Percentiles rank a stretch among this genome's conserved stretches.
phyloP scores from a whole-genome alignment of 805 yeast genomes.

The Saccharomycopsis fibuligera region DNA sequence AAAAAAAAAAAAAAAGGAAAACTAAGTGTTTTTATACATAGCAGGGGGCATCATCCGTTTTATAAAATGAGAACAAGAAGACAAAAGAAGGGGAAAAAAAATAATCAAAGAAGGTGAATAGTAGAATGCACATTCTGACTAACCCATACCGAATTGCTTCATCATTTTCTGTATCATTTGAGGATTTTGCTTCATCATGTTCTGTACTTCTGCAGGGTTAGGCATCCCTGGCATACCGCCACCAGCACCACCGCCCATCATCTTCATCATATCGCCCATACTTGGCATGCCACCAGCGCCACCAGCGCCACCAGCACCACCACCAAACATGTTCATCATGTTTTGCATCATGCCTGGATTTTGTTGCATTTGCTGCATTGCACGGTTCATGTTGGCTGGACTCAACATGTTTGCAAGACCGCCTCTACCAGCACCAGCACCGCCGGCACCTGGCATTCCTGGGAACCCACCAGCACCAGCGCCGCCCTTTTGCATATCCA shows the following conservation, averaged over 20 bases:
- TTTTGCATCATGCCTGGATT: constrained; percentile 73
- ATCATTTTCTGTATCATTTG: constrained; percentile 40
- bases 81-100: background rate
- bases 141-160: constrained; percentile 38
- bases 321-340: constrained; percentile 70
- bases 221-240: constrained; percentile 40
- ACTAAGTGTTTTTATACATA: no score
- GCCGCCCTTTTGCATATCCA: constrained; percentile 35
- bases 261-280: constrained; percentile 57
- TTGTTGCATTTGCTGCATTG: constrained; percentile 58
- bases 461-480: constrained; percentile 39
- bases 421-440: constrained; percentile 46
- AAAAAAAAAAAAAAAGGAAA: no score
- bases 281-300: constrained; percentile 61
- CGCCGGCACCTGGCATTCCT: constrained; percentile 52
- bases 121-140: no score
- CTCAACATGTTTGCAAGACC: constrained; percentile 42
- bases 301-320: constrained; percentile 58
- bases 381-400: constrained; percentile 39
- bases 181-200: constrained; percentile 35
- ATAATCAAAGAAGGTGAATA: background rate
- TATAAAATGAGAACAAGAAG: background rate
- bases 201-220: constrained; percentile 23
- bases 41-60: no score
- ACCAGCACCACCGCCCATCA: constrained; percentile 40